A percentile compares a stretch with the other conserved stretches of the same genome.
These are phyloP conservation scores for Botrytis pseudocinerea DNA, from an alignment of 2,329 filamentous ascomycete species.

Conservation along the genomic window DNA sequence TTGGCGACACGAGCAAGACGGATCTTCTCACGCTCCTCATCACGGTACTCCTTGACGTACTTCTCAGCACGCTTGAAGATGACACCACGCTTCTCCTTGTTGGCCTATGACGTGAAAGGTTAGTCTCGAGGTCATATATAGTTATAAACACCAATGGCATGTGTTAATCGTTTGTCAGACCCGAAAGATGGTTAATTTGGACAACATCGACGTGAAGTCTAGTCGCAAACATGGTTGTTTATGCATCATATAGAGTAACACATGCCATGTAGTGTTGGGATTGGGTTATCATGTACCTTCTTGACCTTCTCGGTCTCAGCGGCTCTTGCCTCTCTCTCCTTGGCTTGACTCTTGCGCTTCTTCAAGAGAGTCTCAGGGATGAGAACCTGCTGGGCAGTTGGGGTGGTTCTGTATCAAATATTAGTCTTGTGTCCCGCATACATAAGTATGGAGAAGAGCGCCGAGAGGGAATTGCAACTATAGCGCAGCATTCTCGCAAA, in stretches of 20 bases:
- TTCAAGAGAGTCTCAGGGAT: constrained; percentile 99
- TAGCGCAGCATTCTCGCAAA: constrained; percentile 85
- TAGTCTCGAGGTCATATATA: constrained; percentile 39
- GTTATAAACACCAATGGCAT: constrained; percentile 30
- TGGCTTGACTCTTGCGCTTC: constrained; percentile 99
- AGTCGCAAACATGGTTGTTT: constrained; percentile 79
- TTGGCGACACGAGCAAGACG: constrained; percentile 87
- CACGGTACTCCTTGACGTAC: constrained; percentile 99
- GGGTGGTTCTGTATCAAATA: constrained; percentile 78
- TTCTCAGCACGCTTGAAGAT: constrained; percentile 99
- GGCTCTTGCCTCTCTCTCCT: constrained; percentile 87
- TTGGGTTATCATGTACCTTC: constrained; percentile 58
- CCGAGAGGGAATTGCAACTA: constrained; percentile 91
- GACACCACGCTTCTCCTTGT: constrained; percentile 96
- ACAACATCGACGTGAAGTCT: constrained; percentile 90
- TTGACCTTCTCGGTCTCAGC: constrained; percentile 83
- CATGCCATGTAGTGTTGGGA: not conserved
- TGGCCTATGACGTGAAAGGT: constrained; percentile 63
- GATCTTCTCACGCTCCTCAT: constrained; percentile 97
- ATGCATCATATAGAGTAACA: constrained; percentile 70
- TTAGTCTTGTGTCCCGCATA: constrained; percentile 73
- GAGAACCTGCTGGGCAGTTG: constrained; percentile 92
- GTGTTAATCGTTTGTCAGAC: constrained; percentile 65
- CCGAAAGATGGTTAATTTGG: constrained; percentile 99
- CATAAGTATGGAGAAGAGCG: constrained; percentile 66